phyloP scores from a whole-genome alignment of 2,329 filamentous ascomycete genomes.

The Calonectria pseudoturangicola region DNA sequence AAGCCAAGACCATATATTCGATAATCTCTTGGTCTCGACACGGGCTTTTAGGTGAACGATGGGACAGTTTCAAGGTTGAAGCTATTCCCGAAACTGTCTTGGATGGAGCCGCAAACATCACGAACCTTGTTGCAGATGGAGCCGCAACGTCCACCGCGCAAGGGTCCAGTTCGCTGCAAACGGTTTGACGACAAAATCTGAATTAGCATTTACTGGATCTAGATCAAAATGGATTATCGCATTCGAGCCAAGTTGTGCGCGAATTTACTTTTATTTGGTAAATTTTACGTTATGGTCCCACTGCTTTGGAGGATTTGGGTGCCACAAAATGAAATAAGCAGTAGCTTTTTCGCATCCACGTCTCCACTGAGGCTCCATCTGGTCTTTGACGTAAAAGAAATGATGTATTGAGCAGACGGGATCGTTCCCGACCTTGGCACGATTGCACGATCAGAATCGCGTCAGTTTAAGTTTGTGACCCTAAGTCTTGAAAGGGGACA shows the following conservation, averaged over 20 bases:
- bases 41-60: neutral
- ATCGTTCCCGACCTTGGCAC: neutral
- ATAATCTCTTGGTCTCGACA: neutral
- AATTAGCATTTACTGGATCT: neutral
- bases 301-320: neutral
- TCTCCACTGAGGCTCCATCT: neutral
- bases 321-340: slow-evolving; percentile 21
- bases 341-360: slow-evolving; percentile 8
- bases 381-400: neutral
- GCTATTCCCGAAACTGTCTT: slow-evolving; percentile 13
- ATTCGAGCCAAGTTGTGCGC: neutral
- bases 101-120: neutral
- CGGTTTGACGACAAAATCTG: neutral
- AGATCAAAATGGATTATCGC: neutral
- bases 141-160: neutral
- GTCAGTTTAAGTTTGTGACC: no score
- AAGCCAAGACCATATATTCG: neutral
- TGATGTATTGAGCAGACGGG: neutral
- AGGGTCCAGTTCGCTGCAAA: slow-evolving; percentile 1
- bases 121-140: neutral
- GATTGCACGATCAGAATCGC: no score
- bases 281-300: slow-evolving; percentile 20
- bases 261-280: neutral
- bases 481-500: no score
- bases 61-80: slow-evolving; percentile 3